Base-by-base conservation (phyloP, 2,329 filamentous ascomycete species). In the Colletotrichum sansevieriae region DNA sequence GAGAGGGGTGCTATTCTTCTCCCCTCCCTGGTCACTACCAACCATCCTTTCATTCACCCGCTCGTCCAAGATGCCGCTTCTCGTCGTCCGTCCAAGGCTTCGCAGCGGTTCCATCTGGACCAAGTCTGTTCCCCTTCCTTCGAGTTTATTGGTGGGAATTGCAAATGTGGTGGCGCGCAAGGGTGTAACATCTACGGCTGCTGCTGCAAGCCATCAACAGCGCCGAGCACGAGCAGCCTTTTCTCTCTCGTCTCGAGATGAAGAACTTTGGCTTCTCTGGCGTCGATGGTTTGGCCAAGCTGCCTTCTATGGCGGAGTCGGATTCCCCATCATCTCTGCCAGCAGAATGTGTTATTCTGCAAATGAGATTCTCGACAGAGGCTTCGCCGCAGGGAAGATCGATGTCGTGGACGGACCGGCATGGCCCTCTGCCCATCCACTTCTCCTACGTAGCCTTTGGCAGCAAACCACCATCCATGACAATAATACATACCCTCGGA, bases 81-180 rank as follows among this genome's bases (percentile, higher is more conserved):
- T 25, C 33, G 39, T 33, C 51, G 29, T 55, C 33, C 29, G 33
- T 29, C 18, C 33, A 55, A 3, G 51, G 18, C 33, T 15, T n/a
- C n/a, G n/a, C 18, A 37, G 54, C 35, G 54, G 35, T n/a, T 41
- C 37, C 37, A 43, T 57, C 54, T 35, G 37, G 51, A 18, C 22
- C 51, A 9, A 18, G 37, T 57, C 54, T 43, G 54, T 57, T 29
- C n/a, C 37, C 37, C 54, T 57, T 57, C 54, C 54, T 57, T 57
- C 54, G 54, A 44, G 54, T 12, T 18, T 29, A 37, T 43, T 55
- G 54, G 35, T 57, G 20, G 54, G 37, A 44, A 57, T 44, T 57
- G 37, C 37, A 57, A 44, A 29, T 57, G 20, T 22, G 12, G 52
- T 33, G 52, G 33, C 33, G 35, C 35, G n/a, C 52, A 39, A 20